Evolutionary conservation across 192 early-diverging fungal species (phyloP).

Genomic region (Podila clonocystis): DNA sequence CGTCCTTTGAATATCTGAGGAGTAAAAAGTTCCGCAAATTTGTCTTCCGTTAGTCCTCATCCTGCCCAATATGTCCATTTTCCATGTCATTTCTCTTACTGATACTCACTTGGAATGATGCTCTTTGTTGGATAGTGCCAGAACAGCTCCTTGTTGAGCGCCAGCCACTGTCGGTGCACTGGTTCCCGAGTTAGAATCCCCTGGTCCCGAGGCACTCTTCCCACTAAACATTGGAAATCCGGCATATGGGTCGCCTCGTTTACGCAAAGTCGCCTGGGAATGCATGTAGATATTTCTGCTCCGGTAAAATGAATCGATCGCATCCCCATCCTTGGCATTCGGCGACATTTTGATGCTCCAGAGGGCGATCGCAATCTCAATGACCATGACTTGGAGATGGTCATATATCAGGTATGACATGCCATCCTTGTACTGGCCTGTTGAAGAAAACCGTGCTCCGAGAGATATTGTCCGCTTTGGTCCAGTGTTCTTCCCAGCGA

Average conservation of each 20-base stretch:
- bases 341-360: constrained; percentile 35
- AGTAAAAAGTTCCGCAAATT: neutral
- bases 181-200: neutral
- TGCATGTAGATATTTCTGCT: constrained; percentile 33
- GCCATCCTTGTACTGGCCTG: constrained; percentile 49
- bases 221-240: constrained; percentile 35
- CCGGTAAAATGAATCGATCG: constrained; percentile 15
- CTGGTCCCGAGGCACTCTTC: neutral
- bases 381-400: constrained; percentile 53
- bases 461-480: constrained; percentile 48
- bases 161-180: constrained; percentile 2
- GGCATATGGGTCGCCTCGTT: constrained; percentile 10
- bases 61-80: too few relatives aligned
- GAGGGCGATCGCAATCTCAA: constrained; percentile 45
- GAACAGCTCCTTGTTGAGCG: constrained; percentile 21
- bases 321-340: constrained; percentile 20
- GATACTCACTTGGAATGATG: constrained; percentile 53
- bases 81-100: too few relatives aligned
- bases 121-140: constrained; percentile 51
- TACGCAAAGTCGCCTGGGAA: constrained; percentile 15
- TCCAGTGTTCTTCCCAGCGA: constrained; percentile 40
- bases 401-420: constrained; percentile 55
- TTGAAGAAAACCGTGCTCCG: constrained; percentile 41
- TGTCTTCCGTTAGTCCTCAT: too few relatives aligned
- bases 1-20: constrained; percentile 47